These are phyloP conservation scores for Quercus gilva DNA, from an alignment of 306 rosid species.

Conservation along the genomic window DNA sequence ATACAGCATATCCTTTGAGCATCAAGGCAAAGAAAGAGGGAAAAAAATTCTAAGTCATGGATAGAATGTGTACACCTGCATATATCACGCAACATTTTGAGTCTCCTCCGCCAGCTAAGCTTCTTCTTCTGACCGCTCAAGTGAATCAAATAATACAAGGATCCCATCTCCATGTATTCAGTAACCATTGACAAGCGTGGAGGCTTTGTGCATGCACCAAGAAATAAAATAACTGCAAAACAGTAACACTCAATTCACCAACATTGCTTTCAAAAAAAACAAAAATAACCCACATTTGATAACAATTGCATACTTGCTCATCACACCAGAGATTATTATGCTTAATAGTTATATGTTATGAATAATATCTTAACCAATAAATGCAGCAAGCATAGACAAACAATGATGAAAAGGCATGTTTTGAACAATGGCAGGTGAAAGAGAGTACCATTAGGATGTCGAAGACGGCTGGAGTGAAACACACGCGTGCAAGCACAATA, in stretches of 20 bases:
- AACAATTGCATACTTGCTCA: conserved; percentile 13
- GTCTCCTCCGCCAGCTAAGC: conserved; percentile 86
- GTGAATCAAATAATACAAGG: conserved; percentile 89
- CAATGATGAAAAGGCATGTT: conserved; percentile 15
- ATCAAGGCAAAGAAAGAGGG: conserved; percentile 17
- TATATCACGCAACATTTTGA: conserved; percentile 90
- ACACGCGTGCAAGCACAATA: conserved; percentile 18
- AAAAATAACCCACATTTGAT: not conserved
- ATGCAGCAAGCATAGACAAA: conserved; percentile 16
- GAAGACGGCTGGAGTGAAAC: conserved; percentile 73
- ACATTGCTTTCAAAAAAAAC: not conserved
- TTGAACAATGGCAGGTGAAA: conserved; percentile 22
- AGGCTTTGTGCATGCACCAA: conserved; percentile 98
- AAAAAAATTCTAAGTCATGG: conserved; percentile 5
- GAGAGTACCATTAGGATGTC: conserved; percentile 93
- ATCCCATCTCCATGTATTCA: conserved; percentile 97
- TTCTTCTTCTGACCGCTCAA: conserved; percentile 88
- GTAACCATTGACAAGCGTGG: conserved; percentile 96
- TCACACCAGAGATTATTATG: conserved; percentile 7
- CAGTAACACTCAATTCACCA: conserved; percentile 25
- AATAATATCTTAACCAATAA: conserved; percentile 8
- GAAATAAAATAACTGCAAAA: conserved; percentile 93
- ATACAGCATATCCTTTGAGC: conserved; percentile 8
- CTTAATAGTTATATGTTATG: not conserved
- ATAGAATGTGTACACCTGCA: conserved; percentile 62